Evolutionary conservation across 2,329 filamentous ascomycete genomes (phyloP).

Genomic region (Nigrospora sphaerica): DNA sequence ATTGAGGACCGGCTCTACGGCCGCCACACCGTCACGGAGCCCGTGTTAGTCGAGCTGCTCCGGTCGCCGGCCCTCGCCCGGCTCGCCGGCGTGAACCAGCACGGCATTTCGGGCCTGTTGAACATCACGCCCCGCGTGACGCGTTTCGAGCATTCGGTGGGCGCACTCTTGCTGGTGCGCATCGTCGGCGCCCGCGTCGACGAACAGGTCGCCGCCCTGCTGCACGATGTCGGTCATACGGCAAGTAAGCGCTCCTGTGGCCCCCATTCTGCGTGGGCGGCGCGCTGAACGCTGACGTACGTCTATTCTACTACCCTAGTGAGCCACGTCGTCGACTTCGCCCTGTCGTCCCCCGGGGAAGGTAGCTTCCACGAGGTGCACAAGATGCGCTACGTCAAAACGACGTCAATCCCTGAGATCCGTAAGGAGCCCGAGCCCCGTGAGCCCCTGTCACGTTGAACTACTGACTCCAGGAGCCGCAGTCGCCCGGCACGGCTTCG

Average conservation of each 20-base stretch:
- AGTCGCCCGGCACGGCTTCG: conserved; percentile 21
- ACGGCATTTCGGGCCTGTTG: conserved; percentile 27
- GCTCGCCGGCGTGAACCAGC: conserved; percentile 26
- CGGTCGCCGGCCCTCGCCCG: conserved; percentile 22
- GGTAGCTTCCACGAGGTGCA: conserved; percentile 31
- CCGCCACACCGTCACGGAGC: conserved; percentile 22
- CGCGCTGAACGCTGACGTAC: too few species aligned
- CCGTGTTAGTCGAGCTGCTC: conserved; percentile 27
- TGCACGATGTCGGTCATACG: conserved; percentile 32
- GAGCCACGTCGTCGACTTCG: conserved; percentile 31
- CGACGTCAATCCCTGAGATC: conserved; percentile 23
- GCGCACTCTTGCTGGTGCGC: conserved; percentile 29
- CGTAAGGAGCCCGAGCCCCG: not conserved
- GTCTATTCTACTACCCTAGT: conserved; percentile 6
- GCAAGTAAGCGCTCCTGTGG: conserved; percentile 5
- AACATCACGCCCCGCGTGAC: conserved; percentile 25
- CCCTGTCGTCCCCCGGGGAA: conserved; percentile 26
- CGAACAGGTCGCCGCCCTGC: conserved; percentile 29
- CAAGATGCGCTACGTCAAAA: conserved; percentile 26
- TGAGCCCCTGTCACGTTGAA: too few species aligned
- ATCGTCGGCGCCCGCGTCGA: conserved; percentile 23
- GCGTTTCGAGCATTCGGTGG: conserved; percentile 31
- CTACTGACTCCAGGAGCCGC: too few species aligned
- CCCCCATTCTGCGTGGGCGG: too few species aligned
- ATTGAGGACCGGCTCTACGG: conserved; percentile 29